Base-by-base conservation (phyloP, 495 filamentous ascomycete species). In the Aspergillus bertholletiae region DNA sequence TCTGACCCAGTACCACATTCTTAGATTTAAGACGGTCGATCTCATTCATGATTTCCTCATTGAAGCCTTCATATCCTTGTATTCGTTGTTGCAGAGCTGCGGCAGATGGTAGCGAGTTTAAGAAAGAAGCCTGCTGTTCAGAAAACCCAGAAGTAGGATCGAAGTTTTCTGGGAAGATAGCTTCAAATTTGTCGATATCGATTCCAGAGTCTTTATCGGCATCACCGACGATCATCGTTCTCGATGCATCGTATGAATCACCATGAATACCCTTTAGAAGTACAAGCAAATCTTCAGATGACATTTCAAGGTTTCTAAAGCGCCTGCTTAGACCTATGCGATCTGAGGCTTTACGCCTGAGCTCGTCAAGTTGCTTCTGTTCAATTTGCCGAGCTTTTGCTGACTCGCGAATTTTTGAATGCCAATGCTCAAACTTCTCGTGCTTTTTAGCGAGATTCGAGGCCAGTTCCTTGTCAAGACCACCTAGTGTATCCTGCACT, bases 381-480 rank as follows among this genome's bases (percentile, higher is more conserved):
- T 90, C 86, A 48, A 88, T 84, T 53, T 86, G 85, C 8, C 95
- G 79, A 28, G 84, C 83, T 32, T 87, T 80, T n/a, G 90, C 92
- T 5, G 87, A 83, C 27, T 91, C 85, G 32, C 89, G 86, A 41
- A 98, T 84, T 22, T 84, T 81, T 22, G 78, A 71, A 63, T 96
- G 89, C 51, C 90, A 84, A 26, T 82, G 73, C 59, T 93, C 89
- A 54, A 96, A 85, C 17, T 84, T 78, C 26, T 87, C 82, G 74
- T 97, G 93, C 60, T 96, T 96, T 39, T 83, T 78, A 32, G 82
- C 85, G 27, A 95, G 74, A 55, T 87, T 87, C n/a, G 79, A 74
- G 20, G 87, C 84, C 65, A 96, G 89, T 35, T 88, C 83, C 21
- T 81, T 76, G 35, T 90, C 83, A 22, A 89, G 86, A 46, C 87